Base-by-base conservation (phyloP, 345 rosid genomes). In the Odontarrhena argentea region DNA sequence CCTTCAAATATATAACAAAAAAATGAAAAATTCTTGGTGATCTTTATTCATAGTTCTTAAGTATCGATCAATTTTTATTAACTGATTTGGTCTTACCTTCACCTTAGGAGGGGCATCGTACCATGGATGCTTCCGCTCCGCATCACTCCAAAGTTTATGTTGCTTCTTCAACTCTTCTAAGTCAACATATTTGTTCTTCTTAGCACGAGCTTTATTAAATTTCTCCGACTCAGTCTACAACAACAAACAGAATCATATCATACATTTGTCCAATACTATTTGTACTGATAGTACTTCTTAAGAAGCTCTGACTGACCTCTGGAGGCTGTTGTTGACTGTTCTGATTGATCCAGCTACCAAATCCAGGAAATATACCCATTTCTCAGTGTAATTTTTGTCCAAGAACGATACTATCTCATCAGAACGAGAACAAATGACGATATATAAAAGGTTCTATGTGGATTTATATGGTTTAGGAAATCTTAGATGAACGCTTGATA, bases 71-170 rank as follows among this genome's bases (percentile, higher is more conserved):
- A n/a, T n/a, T 15, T 30, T 53, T n/a, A 3, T 7, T 14, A 14
- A n/a, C 7, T 18, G 48, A 44, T 44, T 32, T 53, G 0, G n/a
- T 7, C 10, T 34, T 58, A 87, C 93, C 83, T 84, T 80, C 73
- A 85, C 69, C 71, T 18, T 18, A 18, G 22, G 22, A 18, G 22
- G 22, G 22, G 22, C 22, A 18, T 81, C 86, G 15, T 24, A 25
- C 90, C 92, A 89, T 22, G 78, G 75, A 13, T 88, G 85, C 70
- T 82, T 86, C 11, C 42, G 34, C 42, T 54, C 42, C 8, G 24
- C 7, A 63, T 74, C 91, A 68, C 79, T 84, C 96, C 96, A 89
- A 65, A 69, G 73, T 28, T 63, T 77, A 78, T 55, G 78, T 56
- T 58, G 48, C 36, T 80, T 91, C 60, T 70, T 76, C 67, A 83